Percentiles rank a stretch among this genome's conserved stretches.
These are phyloP conservation scores for Daldinia sp. DNA, from an alignment of 2,329 filamentous ascomycete genomes.

Conservation along the genomic window DNA sequence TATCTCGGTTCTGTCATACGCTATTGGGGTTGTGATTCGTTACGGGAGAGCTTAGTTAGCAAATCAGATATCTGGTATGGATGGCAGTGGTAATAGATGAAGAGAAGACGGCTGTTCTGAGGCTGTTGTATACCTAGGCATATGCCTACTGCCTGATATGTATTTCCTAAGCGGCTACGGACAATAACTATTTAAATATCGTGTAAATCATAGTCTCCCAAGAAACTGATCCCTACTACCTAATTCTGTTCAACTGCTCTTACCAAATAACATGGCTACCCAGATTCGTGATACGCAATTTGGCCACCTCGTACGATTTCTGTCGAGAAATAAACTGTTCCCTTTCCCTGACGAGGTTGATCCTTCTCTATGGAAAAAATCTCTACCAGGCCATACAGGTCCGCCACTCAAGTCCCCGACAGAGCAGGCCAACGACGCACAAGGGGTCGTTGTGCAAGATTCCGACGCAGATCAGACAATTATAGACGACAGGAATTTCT, in stretches of 20 bases:
- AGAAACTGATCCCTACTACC: neutral
- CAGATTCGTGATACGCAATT: conserved; percentile 33
- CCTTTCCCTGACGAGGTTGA: conserved; percentile 43
- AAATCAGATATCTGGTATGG: neutral
- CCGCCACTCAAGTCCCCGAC: neutral
- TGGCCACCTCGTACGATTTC: conserved; percentile 38
- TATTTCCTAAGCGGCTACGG: neutral
- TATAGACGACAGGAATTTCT: neutral
- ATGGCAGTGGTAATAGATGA: neutral
- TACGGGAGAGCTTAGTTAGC: neutral
- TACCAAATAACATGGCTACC: conserved; percentile 21
- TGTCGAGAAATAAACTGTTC: conserved; percentile 30
- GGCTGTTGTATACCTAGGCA: neutral
- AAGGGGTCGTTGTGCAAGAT: neutral
- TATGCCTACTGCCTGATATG: neutral
- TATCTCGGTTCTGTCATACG: neutral
- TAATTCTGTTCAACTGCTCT: neutral
- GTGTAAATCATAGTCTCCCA: neutral
- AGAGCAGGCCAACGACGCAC: neutral
- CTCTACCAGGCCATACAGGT: neutral
- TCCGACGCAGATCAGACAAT: neutral
- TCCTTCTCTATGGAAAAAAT: conserved; percentile 22
- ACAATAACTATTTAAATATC: neutral
- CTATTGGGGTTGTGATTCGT: neutral
- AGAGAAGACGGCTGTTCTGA: neutral